Evolutionary conservation across 1,139 yeast genomes (phyloP).

Genomic region (Taiozyma onychis): DNA sequence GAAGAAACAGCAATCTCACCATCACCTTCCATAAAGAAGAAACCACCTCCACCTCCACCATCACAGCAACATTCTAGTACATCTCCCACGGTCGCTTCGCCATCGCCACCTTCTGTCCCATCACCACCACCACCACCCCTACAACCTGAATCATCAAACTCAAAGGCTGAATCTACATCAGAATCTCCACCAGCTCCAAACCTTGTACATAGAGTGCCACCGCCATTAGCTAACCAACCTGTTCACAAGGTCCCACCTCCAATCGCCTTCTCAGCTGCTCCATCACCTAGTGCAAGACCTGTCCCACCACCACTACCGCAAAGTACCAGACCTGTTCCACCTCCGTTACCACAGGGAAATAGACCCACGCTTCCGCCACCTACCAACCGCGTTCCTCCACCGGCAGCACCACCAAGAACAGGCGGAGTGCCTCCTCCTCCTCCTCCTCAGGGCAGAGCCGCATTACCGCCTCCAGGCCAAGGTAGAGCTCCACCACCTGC

Average conservation of each 20-base stretch:
- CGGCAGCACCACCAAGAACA: conserved; percentile 18
- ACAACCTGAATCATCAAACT: conserved; percentile 14
- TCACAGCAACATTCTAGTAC: conserved; percentile 12
- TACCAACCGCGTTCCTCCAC: conserved; percentile 26
- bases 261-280: conserved; percentile 25
- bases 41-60: conserved; percentile 49
- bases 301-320: conserved; percentile 23
- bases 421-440: conserved; percentile 16
- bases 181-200: conserved; percentile 16
- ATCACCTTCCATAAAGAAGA: conserved; percentile 30
- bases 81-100: conserved; percentile 13
- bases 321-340: conserved; percentile 18
- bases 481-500: conserved; percentile 25
- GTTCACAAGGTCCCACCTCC: conserved; percentile 22
- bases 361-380: conserved; percentile 31
- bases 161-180: not conserved
- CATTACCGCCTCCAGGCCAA: conserved; percentile 21
- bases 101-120: conserved; percentile 17
- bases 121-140: conserved; percentile 20
- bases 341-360: conserved; percentile 14
- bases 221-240: conserved; percentile 19
- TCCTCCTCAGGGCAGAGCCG: conserved; percentile 23
- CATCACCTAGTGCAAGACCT: conserved; percentile 20
- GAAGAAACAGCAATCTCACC: conserved; percentile 6
- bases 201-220: conserved; percentile 29